These are phyloP conservation scores for Lagenaria siceraria DNA, from an alignment of 306 rosid genomes.

Conservation along the genomic window DNA sequence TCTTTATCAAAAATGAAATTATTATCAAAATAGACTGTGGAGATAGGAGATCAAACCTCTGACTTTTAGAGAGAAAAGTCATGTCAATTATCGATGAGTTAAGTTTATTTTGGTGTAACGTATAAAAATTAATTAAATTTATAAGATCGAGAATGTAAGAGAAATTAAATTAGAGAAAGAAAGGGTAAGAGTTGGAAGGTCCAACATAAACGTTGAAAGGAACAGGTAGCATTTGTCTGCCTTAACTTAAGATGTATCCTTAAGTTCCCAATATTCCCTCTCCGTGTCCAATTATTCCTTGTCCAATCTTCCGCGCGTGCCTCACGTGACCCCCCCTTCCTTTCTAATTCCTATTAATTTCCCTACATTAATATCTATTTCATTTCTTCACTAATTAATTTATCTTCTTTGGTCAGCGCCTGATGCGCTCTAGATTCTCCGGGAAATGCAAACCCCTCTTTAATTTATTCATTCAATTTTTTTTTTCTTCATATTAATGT, in stretches of 20 bases:
- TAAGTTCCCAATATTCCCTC: conserved; percentile 81
- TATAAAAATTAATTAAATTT: too few species aligned
- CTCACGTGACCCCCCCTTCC: not conserved
- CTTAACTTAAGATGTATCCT: conserved; percentile 14
- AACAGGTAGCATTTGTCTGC: conserved; percentile 49
- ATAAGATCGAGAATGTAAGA: too few species aligned
- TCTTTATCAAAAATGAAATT: too few species aligned
- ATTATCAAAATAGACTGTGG: too few species aligned
- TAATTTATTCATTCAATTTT: too few species aligned
- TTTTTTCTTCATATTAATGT: too few species aligned
- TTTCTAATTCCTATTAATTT: not conserved
- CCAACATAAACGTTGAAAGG: conserved; percentile 10
- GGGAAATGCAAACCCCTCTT: conserved; percentile 4
- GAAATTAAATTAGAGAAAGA: too few species aligned
- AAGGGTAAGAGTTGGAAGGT: too few species aligned
- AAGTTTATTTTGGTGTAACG: too few species aligned
- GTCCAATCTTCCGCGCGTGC: conserved; percentile 6
- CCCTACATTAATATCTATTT: not conserved
- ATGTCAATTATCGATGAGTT: too few species aligned
- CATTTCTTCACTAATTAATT: not conserved
- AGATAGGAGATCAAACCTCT: too few species aligned
- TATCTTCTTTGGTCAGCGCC: conserved; percentile 86
- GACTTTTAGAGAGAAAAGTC: too few species aligned
- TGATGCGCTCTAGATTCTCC: conserved; percentile 99
- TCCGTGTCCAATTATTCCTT: conserved; percentile 64